Conservation (phyloP, 768 basidiomycete genomes). For the Suillus tomentosus region DNA sequence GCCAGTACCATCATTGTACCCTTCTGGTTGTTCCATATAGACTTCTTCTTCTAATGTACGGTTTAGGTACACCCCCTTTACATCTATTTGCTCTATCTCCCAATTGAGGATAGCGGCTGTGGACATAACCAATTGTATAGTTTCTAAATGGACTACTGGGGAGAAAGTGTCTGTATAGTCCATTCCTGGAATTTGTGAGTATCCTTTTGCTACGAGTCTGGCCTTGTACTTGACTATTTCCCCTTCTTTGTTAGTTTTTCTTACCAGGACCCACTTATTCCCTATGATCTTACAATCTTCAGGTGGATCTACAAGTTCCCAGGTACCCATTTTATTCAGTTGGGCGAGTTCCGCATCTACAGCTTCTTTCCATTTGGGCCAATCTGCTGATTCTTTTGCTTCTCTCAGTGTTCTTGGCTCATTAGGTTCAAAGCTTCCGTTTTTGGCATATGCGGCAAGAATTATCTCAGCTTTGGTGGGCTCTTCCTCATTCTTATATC, state of each 20-base stretch:
- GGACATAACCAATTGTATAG: constrained; percentile 27
- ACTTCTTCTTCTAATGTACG: constrained; percentile 27
- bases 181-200: constrained; percentile 36
- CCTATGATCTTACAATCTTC: constrained; percentile 24
- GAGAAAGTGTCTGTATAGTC: constrained; percentile 39
- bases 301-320: constrained; percentile 28
- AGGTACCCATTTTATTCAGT: constrained; percentile 16
- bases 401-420: background rate
- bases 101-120: constrained; percentile 22
- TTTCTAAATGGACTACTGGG: constrained; percentile 28
- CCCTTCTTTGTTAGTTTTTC: constrained; percentile 8
- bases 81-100: constrained; percentile 31
- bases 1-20: constrained; percentile 18
- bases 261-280: constrained; percentile 30
- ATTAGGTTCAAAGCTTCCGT: background rate
- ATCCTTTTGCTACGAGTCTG: constrained; percentile 42
- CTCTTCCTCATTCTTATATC: background rate
- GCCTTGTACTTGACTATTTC: constrained; percentile 30
- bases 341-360: constrained; percentile 5
- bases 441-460: background rate
- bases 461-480: background rate
- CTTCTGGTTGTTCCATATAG: constrained; percentile 30
- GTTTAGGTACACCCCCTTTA: constrained; percentile 30
- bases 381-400: background rate
- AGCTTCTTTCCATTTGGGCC: constrained; percentile 10